Evolutionary conservation across 345 rosid genomes (phyloP), one percentile per base, ranked within the genome.

Genomic region (Eutrema japonicum): DNA sequence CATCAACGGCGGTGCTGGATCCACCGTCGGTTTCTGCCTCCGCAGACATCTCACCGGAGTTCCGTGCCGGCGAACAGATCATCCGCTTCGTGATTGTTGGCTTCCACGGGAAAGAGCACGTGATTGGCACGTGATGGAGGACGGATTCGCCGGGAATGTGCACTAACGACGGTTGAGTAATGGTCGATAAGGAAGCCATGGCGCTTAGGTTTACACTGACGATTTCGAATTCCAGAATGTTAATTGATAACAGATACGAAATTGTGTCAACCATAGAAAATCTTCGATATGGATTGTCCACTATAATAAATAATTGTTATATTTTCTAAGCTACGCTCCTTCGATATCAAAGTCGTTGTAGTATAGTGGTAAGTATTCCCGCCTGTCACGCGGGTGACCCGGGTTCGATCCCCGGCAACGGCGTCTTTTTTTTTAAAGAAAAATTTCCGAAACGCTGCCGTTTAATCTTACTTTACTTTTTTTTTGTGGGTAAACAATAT

Each of bases 351-450:
- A 16, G 90, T 87, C 85, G 93, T 88, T 86, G 93, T 88, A 85
- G 92, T 90, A 86, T 88, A 82, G 93, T 90, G 92, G 92, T 88
- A 0, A 84, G 90, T 85, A 85, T 87, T 83, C 81, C 87, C 84
- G 89, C 85, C 90, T 85, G 86, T 89, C 91, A 86, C 91, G 82
- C 88, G 90, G 89, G 88, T 68, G 92, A 87, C 93, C 92, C 89
- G 92, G 87, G 90, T 86, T 90, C 91, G 93, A 87, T 87, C 86
- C 88, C 91, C 92, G 92, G 92, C 92, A 88, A 83, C 89, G 89
- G 92, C 88, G 94, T 52, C 0, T 0, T 41, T 18, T 64, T 64
- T 8, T 22, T 22, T 1, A 22, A 22, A 1, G 26, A 22, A 22
- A 22, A 22, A 22, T 22, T 22, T 22, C 26, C 26, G 26, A 22